phyloP scores from a whole-genome alignment of 768 basidiomycete species.

The button mushroom (Agaricus bisporus) region DNA sequence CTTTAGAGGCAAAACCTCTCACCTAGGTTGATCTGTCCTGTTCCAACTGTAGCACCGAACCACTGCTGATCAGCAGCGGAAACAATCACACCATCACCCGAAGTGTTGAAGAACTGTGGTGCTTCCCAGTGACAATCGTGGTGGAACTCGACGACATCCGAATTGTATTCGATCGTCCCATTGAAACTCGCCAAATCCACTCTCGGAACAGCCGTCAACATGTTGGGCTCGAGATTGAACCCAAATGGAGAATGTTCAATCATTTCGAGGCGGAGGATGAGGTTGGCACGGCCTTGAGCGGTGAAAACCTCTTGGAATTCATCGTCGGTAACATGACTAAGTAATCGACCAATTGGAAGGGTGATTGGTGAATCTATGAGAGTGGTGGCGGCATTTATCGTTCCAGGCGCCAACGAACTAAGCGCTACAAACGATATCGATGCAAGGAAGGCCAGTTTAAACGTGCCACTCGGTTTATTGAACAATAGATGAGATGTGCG shows the following conservation, averaged over 20 bases:
- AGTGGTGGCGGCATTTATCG: constrained; percentile 4
- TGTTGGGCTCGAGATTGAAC: constrained; percentile 1
- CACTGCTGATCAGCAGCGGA: background rate
- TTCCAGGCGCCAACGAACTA: constrained; percentile 2
- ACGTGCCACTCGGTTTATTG: constrained; percentile 5
- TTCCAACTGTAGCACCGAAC: background rate
- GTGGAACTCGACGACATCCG: constrained; percentile 5
- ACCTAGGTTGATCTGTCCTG: too few species aligned
- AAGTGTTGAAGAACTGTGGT: background rate
- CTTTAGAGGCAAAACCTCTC: too few species aligned
- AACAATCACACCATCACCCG: background rate
- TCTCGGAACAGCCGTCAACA: background rate
- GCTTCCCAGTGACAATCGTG: constrained; percentile 8
- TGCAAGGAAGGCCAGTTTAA: constrained; percentile 6
- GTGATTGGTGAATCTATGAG: background rate
- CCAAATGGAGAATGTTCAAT: constrained; percentile 6
- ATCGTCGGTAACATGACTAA: background rate
- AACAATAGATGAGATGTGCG: too few species aligned
- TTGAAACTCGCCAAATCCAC: background rate
- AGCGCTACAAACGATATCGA: constrained; percentile 1
- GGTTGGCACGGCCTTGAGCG: background rate
- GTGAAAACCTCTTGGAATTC: background rate
- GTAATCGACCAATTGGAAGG: background rate
- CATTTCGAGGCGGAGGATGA: constrained; percentile 4
- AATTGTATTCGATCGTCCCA: constrained; percentile 3